These are phyloP conservation scores for Trypanosoma mega DNA, from an alignment of 208 protist genomes.

Conservation along the genomic window DNA sequence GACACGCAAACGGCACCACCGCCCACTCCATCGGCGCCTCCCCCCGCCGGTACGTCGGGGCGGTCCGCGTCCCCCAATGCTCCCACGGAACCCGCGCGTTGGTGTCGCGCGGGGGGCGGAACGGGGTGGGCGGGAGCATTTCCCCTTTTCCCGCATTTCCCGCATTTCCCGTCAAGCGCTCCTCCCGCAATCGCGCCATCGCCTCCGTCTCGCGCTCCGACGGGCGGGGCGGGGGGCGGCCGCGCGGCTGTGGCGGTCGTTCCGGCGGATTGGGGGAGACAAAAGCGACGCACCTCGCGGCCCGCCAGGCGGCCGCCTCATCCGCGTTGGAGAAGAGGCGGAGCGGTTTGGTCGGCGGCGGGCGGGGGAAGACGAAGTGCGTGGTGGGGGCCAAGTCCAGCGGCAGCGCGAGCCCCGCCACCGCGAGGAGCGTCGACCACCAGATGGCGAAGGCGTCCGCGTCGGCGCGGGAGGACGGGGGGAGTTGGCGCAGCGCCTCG, in stretches of 20 bases:
- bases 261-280: conserved; percentile 47
- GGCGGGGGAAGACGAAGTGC: conserved; percentile 21
- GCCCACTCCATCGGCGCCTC: conserved; percentile 4
- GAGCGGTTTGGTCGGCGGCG: conserved; percentile 31
- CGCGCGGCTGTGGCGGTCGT: conserved; percentile 18
- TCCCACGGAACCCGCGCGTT: conserved; percentile 47
- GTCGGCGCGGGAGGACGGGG: conserved; percentile 41
- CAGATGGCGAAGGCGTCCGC: conserved; percentile 71
- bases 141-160: too few species aligned
- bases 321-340: conserved; percentile 29
- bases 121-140: conserved; percentile 52
- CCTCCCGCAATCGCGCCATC: conserved; percentile 23
- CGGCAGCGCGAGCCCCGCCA: conserved; percentile 41
- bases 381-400: conserved; percentile 40
- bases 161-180: too few species aligned
- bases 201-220: neutral
- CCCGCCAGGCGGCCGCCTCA: conserved; percentile 51
- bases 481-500: conserved; percentile 40
- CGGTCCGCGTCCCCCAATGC: conserved; percentile 34
- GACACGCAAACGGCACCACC: conserved; percentile 23
- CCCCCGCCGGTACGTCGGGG: conserved; percentile 21
- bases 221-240: neutral
- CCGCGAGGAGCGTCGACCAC: conserved; percentile 52
- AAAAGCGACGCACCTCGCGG: conserved; percentile 41
- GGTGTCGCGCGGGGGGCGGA: conserved; percentile 31